Evolutionary conservation across 768 basidiomycete species (phyloP).

Genomic region (Mycena maculata): DNA sequence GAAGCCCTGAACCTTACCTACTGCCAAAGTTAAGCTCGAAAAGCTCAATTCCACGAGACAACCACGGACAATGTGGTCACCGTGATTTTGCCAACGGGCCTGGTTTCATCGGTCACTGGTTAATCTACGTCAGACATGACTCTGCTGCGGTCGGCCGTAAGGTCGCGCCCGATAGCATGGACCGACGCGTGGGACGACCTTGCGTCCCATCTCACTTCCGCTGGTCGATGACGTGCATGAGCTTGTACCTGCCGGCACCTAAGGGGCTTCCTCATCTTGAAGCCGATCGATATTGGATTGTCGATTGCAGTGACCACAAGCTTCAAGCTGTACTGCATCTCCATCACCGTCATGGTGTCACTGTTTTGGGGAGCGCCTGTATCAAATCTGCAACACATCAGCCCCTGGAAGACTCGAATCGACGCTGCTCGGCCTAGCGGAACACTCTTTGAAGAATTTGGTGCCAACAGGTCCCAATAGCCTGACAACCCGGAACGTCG

Average conservation of each 20-base stretch:
- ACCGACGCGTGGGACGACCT: background rate
- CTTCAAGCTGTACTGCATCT: constrained; percentile 7
- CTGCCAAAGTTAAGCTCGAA: background rate
- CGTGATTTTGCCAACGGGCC: background rate
- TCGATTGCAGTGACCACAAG: background rate
- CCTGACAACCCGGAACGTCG: constrained; percentile 4
- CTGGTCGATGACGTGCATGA: constrained; percentile 22
- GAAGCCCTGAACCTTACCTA: background rate
- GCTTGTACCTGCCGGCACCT: constrained; percentile 22
- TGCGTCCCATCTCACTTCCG: background rate
- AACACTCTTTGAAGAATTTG: background rate
- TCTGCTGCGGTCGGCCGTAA: background rate
- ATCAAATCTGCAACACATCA: background rate
- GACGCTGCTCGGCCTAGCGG: background rate
- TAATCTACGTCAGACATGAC: background rate
- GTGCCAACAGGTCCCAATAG: background rate
- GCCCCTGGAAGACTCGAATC: background rate
- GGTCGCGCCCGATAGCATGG: too few relatives aligned
- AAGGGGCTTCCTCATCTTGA: constrained; percentile 9
- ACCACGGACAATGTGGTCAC: constrained; percentile 22
- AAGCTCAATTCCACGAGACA: constrained; percentile 5
- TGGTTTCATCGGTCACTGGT: background rate
- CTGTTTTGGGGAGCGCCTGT: background rate
- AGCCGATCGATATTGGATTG: constrained; percentile 6
- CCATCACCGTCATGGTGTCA: background rate